Evolutionary conservation across 495 filamentous ascomycete genomes (phyloP).

Genomic region (Cenococcum geophilum): DNA sequence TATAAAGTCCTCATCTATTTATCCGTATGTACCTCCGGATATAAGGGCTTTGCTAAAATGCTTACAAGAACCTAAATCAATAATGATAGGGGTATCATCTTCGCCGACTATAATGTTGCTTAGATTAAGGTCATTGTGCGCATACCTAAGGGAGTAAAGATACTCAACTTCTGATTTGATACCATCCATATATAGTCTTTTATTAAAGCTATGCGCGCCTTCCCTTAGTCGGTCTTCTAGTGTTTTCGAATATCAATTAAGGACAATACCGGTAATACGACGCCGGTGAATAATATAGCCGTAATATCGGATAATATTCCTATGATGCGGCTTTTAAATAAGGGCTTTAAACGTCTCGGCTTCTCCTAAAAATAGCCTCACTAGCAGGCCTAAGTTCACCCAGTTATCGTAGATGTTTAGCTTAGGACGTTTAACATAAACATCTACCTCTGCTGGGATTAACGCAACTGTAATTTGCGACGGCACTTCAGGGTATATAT

Average conservation of each 20-base stretch:
- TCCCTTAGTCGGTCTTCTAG: constrained; percentile 17
- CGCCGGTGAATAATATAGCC: constrained; percentile 19
- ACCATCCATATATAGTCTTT: constrained; percentile 14
- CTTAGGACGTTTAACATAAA: too few relatives aligned
- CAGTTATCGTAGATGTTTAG: too few relatives aligned
- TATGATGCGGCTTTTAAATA: constrained; percentile 6
- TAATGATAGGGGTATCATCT: constrained; percentile 16
- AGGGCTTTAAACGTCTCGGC: too few relatives aligned
- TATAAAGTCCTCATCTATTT: constrained; percentile 22
- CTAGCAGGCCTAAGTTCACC: too few relatives aligned
- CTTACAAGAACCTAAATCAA: constrained; percentile 28
- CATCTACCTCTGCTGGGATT: too few relatives aligned
- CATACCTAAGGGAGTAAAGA: constrained; percentile 28
- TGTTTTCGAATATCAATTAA: constrained; percentile 17
- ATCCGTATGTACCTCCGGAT: constrained; percentile 22
- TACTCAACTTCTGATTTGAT: constrained; percentile 19
- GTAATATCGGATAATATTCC: constrained; percentile 22
- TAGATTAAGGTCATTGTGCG: constrained; percentile 30
- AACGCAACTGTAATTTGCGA: too few relatives aligned
- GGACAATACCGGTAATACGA: constrained; percentile 22
- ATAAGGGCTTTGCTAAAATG: constrained; percentile 22
- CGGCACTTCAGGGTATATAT: too few relatives aligned
- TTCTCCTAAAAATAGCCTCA: too few relatives aligned
- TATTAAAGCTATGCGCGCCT: constrained; percentile 14
- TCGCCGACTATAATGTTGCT: constrained; percentile 24